A percentile compares a stretch with the other conserved stretches of the same genome.
These are phyloP conservation scores for Triticum dicoccoides DNA, from an alignment of 176 grass and related monocot genomes.

Conservation along the genomic window DNA sequence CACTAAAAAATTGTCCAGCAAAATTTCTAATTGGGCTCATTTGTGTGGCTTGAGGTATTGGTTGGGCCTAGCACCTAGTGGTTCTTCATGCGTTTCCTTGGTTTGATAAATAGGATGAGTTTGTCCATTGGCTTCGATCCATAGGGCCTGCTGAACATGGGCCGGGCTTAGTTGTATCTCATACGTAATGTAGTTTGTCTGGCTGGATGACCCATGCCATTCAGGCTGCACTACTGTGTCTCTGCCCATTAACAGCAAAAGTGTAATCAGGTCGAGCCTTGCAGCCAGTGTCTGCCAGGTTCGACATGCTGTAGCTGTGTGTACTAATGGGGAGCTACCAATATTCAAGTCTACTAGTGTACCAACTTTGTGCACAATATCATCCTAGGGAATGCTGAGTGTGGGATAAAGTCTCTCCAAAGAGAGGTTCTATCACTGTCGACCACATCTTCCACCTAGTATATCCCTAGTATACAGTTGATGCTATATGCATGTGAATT, in stretches of 20 bases:
- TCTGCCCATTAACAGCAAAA: not conserved
- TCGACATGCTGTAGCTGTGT: not conserved
- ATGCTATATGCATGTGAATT: not conserved
- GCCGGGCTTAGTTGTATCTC: too few relatives aligned
- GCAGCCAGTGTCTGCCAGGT: not conserved
- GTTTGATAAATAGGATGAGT: not conserved
- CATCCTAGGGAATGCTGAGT: not conserved
- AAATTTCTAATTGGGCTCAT: not conserved
- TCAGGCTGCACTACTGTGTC: not conserved
- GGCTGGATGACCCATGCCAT: not conserved
- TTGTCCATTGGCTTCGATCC: not conserved
- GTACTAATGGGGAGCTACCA: not conserved
- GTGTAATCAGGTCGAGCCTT: not conserved
- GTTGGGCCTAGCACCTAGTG: not conserved
- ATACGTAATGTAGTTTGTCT: not conserved
- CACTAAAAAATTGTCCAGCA: not conserved
- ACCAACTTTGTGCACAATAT: not conserved
- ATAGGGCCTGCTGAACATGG: too few relatives aligned
- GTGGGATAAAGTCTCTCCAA: not conserved
- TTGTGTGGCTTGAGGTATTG: not conserved
- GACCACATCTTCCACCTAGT: too few relatives aligned
- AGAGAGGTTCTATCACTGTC: not conserved
- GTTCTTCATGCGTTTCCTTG: not conserved
- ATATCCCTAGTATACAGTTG: not conserved
- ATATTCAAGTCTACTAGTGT: not conserved